These are phyloP conservation scores for Boletus fagicola DNA, from an alignment of 768 basidiomycete species.

Conservation along the genomic window DNA sequence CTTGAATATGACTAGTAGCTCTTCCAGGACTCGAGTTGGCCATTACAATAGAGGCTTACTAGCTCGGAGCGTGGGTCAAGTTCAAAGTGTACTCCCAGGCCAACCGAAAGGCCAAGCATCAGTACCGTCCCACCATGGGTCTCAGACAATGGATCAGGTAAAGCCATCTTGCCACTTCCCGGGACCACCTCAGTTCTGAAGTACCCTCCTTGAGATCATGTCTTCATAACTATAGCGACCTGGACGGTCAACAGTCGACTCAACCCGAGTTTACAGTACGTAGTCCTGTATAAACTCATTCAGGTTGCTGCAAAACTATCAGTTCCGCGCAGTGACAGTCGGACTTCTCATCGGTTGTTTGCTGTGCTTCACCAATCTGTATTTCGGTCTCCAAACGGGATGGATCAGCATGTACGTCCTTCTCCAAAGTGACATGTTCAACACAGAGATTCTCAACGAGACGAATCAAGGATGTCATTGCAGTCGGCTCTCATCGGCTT, in stretches of 20 bases:
- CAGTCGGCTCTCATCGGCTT: constrained; percentile 94
- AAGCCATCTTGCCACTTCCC: background rate
- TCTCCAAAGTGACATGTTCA: background rate
- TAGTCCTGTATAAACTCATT: background rate
- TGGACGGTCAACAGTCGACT: background rate
- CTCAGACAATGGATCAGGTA: constrained; percentile 27
- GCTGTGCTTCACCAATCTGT: constrained; percentile 90
- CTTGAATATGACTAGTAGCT: too few relatives aligned
- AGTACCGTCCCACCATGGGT: constrained; percentile 9
- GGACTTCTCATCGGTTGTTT: constrained; percentile 85
- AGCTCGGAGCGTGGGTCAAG: too few relatives aligned
- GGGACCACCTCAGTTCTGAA: background rate
- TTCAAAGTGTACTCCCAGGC: too few relatives aligned
- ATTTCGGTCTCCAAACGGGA: constrained; percentile 83
- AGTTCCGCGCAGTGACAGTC: constrained; percentile 60
- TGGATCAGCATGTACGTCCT: constrained; percentile 79
- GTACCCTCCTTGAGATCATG: constrained; percentile 3
- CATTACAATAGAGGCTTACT: too few relatives aligned
- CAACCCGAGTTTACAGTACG: constrained; percentile 34
- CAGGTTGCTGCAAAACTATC: background rate
- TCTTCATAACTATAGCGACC: background rate
- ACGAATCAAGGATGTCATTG: constrained; percentile 79
- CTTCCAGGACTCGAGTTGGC: too few relatives aligned
- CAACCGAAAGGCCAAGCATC: too few relatives aligned
- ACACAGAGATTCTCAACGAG: background rate